Evolutionary conservation across 352 stramenopile genomes (phyloP).

Genomic region (Pythium dissotocum): DNA sequence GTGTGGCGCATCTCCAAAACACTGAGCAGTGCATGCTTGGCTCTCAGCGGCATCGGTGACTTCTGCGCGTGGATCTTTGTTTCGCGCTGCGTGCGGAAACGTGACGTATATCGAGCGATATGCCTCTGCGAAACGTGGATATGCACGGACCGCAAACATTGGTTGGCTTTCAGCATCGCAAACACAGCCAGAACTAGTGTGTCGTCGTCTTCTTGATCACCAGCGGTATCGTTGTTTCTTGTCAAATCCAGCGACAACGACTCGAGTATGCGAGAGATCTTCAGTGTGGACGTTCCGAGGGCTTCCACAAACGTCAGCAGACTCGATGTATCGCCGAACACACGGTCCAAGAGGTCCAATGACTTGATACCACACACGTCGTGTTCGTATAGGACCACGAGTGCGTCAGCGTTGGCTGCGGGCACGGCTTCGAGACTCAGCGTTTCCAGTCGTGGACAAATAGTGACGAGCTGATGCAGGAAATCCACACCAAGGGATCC

Average conservation of each 20-base stretch:
- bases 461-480: no score
- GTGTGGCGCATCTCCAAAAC: background rate
- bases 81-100: no score
- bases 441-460: no score
- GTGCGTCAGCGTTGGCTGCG: no score
- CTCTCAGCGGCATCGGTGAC: background rate
- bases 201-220: background rate
- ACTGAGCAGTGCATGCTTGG: slow-evolving; percentile 1
- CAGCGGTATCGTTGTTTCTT: background rate
- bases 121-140: no score
- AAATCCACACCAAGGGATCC: no score
- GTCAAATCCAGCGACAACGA: background rate
- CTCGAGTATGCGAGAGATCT: background rate
- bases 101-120: no score
- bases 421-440: no score
- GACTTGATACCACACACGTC: no score
- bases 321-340: background rate
- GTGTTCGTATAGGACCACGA: no score
- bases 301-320: background rate
- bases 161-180: slow-evolving; percentile 1
- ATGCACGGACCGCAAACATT: background rate
- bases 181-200: background rate
- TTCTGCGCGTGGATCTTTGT: background rate
- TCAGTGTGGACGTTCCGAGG: background rate
- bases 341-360: background rate